Base-by-base conservation (phyloP, 2,329 filamentous ascomycete genomes). In the Ceratocystiopsis minuta region DNA sequence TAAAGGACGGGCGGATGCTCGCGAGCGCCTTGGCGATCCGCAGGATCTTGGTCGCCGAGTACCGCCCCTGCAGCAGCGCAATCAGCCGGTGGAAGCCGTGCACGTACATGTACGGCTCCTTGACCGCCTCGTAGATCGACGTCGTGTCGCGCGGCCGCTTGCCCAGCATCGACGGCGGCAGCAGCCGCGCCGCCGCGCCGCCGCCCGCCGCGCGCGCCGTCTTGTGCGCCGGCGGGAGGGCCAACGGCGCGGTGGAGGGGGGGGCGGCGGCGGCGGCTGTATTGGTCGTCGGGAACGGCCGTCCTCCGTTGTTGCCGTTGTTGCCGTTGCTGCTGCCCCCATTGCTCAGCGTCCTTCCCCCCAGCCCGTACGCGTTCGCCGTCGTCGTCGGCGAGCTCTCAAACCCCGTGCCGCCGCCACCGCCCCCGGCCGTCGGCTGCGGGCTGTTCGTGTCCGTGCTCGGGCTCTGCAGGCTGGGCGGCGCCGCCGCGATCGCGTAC, bases 1-100 rank as follows among this genome's bases (percentile, higher is more conserved):
- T 88, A 55, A 98, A 90, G 0, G 86, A 90, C 2, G 90, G 88
- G 9, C 90, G 79, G 51, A 95, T 93, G 37, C 81, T 85, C 7
- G 84, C 80, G 41, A 98, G 70, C 0, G 87, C 80, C 60, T 87
- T 84, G 45, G 85, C 86, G 49, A 95, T 93, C 44, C 79, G 76
- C 18, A 88, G 60, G 0, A 80, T 79, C 60, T 87, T 87, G 49
- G 76, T 77, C 13, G 77, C 67, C 1, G 81, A 73, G 52, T 93
- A 87, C 16, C 86, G 80, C 39, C 75, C 75, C 55, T 85, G 75
- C 33, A 95, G 68, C 47, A 87, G 78, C 10, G 77, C 77, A 36
- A 86, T 85, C 48, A 96, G 72, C 49, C 79, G 81, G 60, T 98
- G 90, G 57, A 94, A 96, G 16, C 84, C 85, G 36, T 75, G 74